Evolutionary conservation across 495 filamentous ascomycete genomes (phyloP), one percentile per base, ranked within the genome.

Genomic region (Penicillium roqueforti): DNA sequence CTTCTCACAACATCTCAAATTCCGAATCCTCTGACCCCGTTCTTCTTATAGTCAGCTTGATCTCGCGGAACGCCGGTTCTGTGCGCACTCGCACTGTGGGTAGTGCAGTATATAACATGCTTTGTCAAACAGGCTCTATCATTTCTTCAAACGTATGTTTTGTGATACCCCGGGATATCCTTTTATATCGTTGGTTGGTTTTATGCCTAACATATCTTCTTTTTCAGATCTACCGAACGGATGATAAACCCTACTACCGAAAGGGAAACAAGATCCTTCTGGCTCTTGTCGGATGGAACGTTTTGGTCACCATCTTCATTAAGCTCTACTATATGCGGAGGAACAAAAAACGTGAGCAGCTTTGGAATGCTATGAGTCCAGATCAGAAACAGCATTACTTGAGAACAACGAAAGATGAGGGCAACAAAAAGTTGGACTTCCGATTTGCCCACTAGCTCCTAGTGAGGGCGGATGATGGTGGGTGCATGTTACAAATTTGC

Each of bases 241-340:
- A 55, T 28, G 60, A 63, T 31, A 19, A 19, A 4, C 57, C 61
- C 9, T 55, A 45, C 39, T 64, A 61, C 29, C 39, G 58, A 25
- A 47, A 36, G 10, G 61, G 61, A 10, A 64, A 61, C 36, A 58
- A 55, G 14, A 37, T 53, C 14, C 47, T 63, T 37, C 52, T 59
- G 6, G 53, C 29, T 1, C 16, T 59, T 19, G 25, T 55, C 4
- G 52, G 25, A 11, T 59, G 47, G 52, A 59, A 59, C 14, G 36
- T 55, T 13, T 32, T 53, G 6, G 43, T 59, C 28, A 52, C 47
- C 20, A 38, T 55, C 22, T 52, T 59, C 18, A 55, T 65, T 13
- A 74, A 71, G 57, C 29, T 22, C 1, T 75, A 72, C 46, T 74
- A 71, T 51, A 58, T 71, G 4, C 59, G 62, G 59, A 46, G 59